phyloP scores from a whole-genome alignment of 2,329 filamentous ascomycete species.

The Tolypocladium paradoxum region DNA sequence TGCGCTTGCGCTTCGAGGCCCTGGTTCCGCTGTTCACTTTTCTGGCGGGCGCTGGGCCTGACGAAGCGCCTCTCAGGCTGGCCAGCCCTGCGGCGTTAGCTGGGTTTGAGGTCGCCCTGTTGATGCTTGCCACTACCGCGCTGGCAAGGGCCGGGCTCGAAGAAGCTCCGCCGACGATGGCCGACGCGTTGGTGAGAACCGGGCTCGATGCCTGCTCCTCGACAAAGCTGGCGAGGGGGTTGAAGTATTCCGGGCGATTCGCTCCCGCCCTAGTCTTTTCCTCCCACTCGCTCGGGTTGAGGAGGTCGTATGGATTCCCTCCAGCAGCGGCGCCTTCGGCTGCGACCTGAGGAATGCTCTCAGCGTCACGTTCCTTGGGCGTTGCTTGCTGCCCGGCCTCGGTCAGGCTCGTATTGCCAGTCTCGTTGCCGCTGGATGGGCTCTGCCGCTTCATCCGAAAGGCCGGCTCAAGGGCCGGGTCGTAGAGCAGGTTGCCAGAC shows the following conservation, averaged over 20 bases:
- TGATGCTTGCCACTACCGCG: not conserved
- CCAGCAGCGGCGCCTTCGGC: not conserved
- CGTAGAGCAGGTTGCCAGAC: too few species aligned
- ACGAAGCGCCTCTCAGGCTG: not conserved
- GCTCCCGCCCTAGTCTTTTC: not conserved
- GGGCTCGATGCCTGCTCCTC: not conserved
- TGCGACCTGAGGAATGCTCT: not conserved
- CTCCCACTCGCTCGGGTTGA: not conserved
- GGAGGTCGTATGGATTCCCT: not conserved
- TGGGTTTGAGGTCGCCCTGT: not conserved
- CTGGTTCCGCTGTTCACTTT: not conserved
- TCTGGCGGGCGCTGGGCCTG: not conserved
- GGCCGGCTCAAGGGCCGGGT: not conserved
- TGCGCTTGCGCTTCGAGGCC: not conserved
- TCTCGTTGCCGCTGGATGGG: not conserved
- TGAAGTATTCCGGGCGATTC: not conserved
- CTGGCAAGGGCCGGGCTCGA: not conserved
- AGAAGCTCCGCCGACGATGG: not conserved
- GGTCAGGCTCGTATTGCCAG: not conserved
- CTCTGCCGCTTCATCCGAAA: not conserved
- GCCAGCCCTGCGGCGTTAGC: not conserved
- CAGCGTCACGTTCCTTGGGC: not conserved
- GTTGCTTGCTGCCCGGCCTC: not conserved
- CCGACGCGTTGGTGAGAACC: not conserved
- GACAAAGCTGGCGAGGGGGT: not conserved